Evolutionary conservation across 306 rosid species (phyloP).

Genomic region (Cicer judaicum): DNA sequence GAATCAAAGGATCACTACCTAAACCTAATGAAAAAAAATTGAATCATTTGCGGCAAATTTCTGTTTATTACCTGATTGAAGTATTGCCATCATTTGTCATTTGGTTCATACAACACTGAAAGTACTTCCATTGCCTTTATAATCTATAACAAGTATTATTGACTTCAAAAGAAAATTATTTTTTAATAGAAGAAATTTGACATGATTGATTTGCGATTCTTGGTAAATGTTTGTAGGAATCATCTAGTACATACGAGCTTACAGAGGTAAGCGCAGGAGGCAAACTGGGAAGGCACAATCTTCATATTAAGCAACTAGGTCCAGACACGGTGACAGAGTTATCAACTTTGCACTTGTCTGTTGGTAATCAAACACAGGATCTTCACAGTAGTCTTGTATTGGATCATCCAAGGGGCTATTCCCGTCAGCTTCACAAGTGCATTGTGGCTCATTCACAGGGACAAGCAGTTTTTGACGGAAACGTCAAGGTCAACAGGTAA

Average conservation of each 20-base stretch:
- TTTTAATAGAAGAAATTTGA: slow-evolving; percentile 12
- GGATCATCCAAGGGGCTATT: slow-evolving; percentile 90
- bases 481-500: slow-evolving; percentile 88
- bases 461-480: slow-evolving; percentile 94
- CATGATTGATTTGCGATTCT: slow-evolving; percentile 29
- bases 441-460: slow-evolving; percentile 87
- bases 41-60: background rate
- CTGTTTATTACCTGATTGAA: background rate
- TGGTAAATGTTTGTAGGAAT: slow-evolving; percentile 61
- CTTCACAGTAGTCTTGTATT: slow-evolving; percentile 80
- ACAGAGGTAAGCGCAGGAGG: slow-evolving; percentile 87
- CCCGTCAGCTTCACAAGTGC: slow-evolving; percentile 94
- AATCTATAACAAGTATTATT: background rate
- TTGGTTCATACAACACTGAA: slow-evolving; percentile 6
- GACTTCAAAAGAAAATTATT: background rate
- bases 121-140: slow-evolving; percentile 18
- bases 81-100: background rate
- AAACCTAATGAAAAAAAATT: background rate
- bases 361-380: slow-evolving; percentile 87
- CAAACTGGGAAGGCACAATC: slow-evolving; percentile 86
- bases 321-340: slow-evolving; percentile 79
- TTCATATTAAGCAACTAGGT: slow-evolving; percentile 84
- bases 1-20: background rate
- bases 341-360: slow-evolving; percentile 81
- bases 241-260: slow-evolving; percentile 76